These are phyloP conservation scores for Otatea glauca DNA, from an alignment of 176 grass and related monocot species.

Conservation along the genomic window DNA sequence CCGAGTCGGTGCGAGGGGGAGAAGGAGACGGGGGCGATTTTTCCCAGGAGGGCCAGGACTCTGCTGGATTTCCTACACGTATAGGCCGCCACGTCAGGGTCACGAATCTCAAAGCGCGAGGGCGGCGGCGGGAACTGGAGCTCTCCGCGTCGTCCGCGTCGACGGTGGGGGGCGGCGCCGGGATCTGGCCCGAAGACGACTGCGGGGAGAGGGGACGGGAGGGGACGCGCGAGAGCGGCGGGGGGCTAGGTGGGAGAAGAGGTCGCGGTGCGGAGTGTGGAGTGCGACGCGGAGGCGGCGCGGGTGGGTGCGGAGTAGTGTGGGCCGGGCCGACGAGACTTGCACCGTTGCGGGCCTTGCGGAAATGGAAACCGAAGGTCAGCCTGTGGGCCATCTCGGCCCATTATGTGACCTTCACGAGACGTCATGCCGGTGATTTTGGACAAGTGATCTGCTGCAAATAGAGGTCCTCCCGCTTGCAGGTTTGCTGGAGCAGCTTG, in stretches of 20 bases:
- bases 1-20: neutral
- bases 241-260: neutral
- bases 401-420: neutral
- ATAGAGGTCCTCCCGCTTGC: too few species aligned
- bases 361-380: neutral
- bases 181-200: neutral
- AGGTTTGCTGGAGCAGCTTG: too few species aligned
- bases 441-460: neutral
- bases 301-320: neutral
- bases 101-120: neutral
- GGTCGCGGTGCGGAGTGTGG: conserved; percentile 3
- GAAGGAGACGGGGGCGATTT: conserved; percentile 11
- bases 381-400: neutral
- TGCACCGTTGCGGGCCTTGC: too few species aligned
- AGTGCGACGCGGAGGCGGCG: conserved; percentile 1
- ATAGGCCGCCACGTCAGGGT: neutral
- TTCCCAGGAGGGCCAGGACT: neutral
- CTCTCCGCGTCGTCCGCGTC: neutral
- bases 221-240: conserved; percentile 12
- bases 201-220: neutral
- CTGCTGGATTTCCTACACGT: conserved; percentile 5
- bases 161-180: neutral
- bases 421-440: neutral
- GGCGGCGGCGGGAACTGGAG: neutral
- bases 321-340: neutral